phyloP scores from a whole-genome alignment of 2,329 filamentous ascomycete species.

The Lecanicillium sp. region DNA sequence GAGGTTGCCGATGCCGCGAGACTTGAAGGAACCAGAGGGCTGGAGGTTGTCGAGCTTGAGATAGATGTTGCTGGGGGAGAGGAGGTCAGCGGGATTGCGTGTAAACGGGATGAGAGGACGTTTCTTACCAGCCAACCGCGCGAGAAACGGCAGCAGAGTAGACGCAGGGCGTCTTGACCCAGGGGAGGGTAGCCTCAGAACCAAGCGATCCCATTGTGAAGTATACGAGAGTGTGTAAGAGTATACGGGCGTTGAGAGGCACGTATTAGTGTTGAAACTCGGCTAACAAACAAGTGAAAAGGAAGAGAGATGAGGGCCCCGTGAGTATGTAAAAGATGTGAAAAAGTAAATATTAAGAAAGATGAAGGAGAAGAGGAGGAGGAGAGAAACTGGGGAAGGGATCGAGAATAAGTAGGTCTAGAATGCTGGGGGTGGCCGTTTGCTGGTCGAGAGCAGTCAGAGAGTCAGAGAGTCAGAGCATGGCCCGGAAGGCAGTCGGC shows the following conservation, averaged over 20 bases:
- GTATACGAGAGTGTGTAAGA: not conserved
- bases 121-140: constrained; percentile 65
- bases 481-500: constrained; percentile 5
- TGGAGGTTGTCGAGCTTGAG: constrained; percentile 83
- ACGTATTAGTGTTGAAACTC: constrained; percentile 16
- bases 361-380: not conserved
- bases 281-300: constrained; percentile 1
- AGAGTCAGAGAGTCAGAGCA: no score
- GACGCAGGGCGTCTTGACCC: constrained; percentile 66
- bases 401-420: constrained; percentile 10
- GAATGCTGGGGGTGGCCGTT: constrained; percentile 11
- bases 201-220: constrained; percentile 36
- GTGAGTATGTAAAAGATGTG: not conserved
- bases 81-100: constrained; percentile 16
- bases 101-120: not conserved
- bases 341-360: not conserved
- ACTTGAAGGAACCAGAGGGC: constrained; percentile 83
- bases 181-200: constrained; percentile 44
- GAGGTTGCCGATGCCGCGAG: constrained; percentile 67
- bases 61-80: constrained; percentile 59
- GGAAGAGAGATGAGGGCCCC: constrained; percentile 10
- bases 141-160: constrained; percentile 61
- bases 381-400: not conserved
- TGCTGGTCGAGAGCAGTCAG: constrained; percentile 1
- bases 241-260: constrained; percentile 11